Evolutionary conservation across 495 filamentous ascomycete genomes (phyloP), one percentile per base, ranked within the genome.

Genomic region (Tuber magnatum): DNA sequence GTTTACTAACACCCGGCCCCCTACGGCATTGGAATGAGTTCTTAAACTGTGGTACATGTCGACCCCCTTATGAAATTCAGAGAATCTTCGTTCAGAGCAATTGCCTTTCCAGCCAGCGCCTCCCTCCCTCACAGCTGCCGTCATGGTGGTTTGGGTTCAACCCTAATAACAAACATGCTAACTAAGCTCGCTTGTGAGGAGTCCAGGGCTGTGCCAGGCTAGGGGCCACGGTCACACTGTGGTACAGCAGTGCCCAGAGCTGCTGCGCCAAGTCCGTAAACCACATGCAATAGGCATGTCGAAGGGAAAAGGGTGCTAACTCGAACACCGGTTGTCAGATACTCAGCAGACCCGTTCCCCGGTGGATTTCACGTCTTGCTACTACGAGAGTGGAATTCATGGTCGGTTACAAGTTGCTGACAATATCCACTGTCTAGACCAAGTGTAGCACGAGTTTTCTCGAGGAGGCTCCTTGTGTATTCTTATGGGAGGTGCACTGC

Each of bases 281-380:
- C 56, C 56, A 61, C 56, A 35, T 65, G 56, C 12, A 32, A 65
- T 28, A 65, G 35, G 56, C 28, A 7, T 65, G 28, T 20, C 35
- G 56, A 35, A 65, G 28, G 56, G 56, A 35, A 56, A 61, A n/a
- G 56, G 56, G 56, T 35, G 56, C 56, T 65, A 65, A 65, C 56
- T 65, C 56, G 28, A 35, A 65, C 56, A 10, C 12, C 28, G 28
- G 14, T 35, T 65, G 56, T 65, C 12, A 65, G 56, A 65, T 65
- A 40, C 39, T 40, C 7, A 40, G 39, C 39, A 65, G 56, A 65
- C 28, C 28, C 14, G 56, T 65, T 65, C 56, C 56, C 56, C 16
- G 14, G 28, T 35, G 56, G 12, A 65, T 65, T 65, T 35, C 28
- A 1, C 28, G 18, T n/a, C 14, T 32, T 35, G 28, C 28, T 35